Percentiles rank a stretch among this genome's conserved stretches.
Conservation (phyloP, 2,329 filamentous ascomycete species). For the Lojkania enalia region DNA sequence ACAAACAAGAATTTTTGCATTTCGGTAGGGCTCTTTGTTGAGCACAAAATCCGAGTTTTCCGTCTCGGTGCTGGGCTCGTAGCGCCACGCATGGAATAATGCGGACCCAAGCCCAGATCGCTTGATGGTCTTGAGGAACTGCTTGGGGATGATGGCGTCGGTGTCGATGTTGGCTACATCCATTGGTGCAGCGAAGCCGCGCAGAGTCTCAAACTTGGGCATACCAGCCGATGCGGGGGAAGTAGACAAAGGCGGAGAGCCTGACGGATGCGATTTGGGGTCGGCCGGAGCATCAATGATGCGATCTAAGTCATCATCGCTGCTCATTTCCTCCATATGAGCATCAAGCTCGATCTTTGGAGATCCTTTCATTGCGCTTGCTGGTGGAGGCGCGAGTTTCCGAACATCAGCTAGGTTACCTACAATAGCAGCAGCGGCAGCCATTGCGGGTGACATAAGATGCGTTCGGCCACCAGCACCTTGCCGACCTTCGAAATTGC, state of each 20-base stretch:
- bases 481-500: slow-evolving; percentile 96
- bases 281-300: slow-evolving; percentile 66
- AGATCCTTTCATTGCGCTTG: slow-evolving; percentile 51
- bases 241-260: slow-evolving; percentile 53
- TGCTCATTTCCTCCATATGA: slow-evolving; percentile 60
- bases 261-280: slow-evolving; percentile 69
- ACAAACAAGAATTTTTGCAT: slow-evolving; percentile 85
- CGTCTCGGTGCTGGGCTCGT: slow-evolving; percentile 63
- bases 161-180: slow-evolving; percentile 93
- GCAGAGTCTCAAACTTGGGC: slow-evolving; percentile 80
- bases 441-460: slow-evolving; percentile 96
- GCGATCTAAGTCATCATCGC: slow-evolving; percentile 65
- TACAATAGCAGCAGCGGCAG: slow-evolving; percentile 83
- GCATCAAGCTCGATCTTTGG: slow-evolving; percentile 63
- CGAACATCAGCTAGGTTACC: slow-evolving; percentile 93
- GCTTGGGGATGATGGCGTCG: slow-evolving; percentile 99
- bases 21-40: slow-evolving; percentile 84
- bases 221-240: slow-evolving; percentile 63
- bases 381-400: slow-evolving; percentile 63
- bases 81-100: slow-evolving; percentile 84
- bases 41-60: slow-evolving; percentile 84
- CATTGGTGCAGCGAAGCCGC: slow-evolving; percentile 84
- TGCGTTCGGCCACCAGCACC: slow-evolving; percentile 90
- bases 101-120: slow-evolving; percentile 88
- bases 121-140: slow-evolving; percentile 99